These are phyloP conservation scores for Rhodotorula sphaerocarpa DNA, from an alignment of 768 basidiomycete genomes.

Conservation along the genomic window DNA sequence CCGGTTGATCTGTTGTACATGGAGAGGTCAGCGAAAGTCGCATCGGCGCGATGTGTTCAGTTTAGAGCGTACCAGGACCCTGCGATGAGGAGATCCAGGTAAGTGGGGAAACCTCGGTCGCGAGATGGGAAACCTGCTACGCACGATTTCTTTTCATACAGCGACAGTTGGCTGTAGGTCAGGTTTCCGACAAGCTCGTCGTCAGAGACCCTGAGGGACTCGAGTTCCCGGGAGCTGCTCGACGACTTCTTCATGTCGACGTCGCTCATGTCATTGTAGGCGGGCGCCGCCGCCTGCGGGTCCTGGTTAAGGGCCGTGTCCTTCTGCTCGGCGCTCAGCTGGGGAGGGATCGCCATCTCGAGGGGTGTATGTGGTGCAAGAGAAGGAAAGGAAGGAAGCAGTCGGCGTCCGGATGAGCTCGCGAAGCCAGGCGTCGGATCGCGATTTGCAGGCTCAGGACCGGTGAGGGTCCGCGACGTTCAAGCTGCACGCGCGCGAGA, in stretches of 20 bases:
- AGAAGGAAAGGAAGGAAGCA: neutral
- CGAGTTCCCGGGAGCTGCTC: neutral
- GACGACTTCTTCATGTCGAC: neutral
- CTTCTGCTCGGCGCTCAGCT: neutral
- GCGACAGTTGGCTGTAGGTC: slow-evolving; percentile 26
- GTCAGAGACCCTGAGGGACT: slow-evolving; percentile 1
- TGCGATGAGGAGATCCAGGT: neutral
- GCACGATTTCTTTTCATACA: slow-evolving; percentile 42
- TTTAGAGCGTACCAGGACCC: slow-evolving; percentile 11
- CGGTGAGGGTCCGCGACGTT: neutral
- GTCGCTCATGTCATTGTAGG: neutral
- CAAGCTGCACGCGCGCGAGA: too few relatives aligned
- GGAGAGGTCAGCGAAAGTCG: neutral
- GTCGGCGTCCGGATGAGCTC: too few relatives aligned
- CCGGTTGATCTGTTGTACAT: slow-evolving; percentile 37
- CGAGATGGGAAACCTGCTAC: neutral
- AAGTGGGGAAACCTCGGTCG: slow-evolving; percentile 21
- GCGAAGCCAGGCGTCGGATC: neutral
- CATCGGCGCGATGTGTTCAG: too few relatives aligned
- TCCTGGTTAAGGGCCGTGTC: neutral
- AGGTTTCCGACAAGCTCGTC: slow-evolving; percentile 8
- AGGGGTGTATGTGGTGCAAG: neutral
- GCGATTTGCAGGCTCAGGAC: neutral
- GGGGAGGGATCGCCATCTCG: neutral
- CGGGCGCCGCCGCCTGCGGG: too few relatives aligned